Percentiles rank a stretch among this genome's conserved stretches.
These are phyloP conservation scores for Ophiocordyceps camponoti-saundersi DNA, from an alignment of 2,329 filamentous ascomycete species.

Conservation along the genomic window DNA sequence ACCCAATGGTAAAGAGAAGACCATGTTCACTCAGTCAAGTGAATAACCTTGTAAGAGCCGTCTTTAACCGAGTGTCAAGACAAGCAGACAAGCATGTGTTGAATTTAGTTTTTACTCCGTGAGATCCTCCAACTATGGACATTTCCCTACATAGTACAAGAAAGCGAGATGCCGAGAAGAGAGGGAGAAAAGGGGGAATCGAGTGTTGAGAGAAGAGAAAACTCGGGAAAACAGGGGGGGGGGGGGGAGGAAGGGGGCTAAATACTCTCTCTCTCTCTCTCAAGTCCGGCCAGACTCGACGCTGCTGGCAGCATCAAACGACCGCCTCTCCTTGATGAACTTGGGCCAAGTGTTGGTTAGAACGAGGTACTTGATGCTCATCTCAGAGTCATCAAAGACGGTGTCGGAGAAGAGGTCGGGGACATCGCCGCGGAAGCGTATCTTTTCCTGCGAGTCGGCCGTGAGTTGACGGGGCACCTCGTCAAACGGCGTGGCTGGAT, in stretches of 20 bases:
- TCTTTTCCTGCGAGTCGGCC: slow-evolving; percentile 7
- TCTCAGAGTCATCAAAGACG: slow-evolving; percentile 44
- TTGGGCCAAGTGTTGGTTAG: slow-evolving; percentile 55
- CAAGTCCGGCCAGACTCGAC: slow-evolving; percentile 3
- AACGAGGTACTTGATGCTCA: slow-evolving; percentile 48
- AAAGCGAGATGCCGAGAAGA: too few species aligned
- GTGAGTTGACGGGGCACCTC: slow-evolving; percentile 6
- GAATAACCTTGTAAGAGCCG: too few species aligned
- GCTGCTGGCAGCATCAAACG: slow-evolving; percentile 9
- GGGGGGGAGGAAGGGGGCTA: neutral
- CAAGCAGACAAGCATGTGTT: too few species aligned
- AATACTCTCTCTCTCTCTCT: neutral
- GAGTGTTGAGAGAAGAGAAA: too few species aligned
- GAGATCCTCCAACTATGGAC: too few species aligned
- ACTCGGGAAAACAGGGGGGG: too few species aligned
- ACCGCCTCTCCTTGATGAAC: slow-evolving; percentile 29
- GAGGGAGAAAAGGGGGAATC: too few species aligned
- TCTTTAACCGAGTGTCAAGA: too few species aligned
- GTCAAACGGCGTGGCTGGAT: slow-evolving; percentile 27
- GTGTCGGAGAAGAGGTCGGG: slow-evolving; percentile 30
- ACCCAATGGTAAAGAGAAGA: too few species aligned
- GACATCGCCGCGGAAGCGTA: slow-evolving; percentile 26
- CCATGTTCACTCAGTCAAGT: too few species aligned
- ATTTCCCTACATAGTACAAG: too few species aligned
- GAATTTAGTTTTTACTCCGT: too few species aligned